Evolutionary conservation across 2,329 filamentous ascomycete genomes (phyloP), one percentile per base, ranked within the genome.

Genomic region (Trichoderma pleuroti): DNA sequence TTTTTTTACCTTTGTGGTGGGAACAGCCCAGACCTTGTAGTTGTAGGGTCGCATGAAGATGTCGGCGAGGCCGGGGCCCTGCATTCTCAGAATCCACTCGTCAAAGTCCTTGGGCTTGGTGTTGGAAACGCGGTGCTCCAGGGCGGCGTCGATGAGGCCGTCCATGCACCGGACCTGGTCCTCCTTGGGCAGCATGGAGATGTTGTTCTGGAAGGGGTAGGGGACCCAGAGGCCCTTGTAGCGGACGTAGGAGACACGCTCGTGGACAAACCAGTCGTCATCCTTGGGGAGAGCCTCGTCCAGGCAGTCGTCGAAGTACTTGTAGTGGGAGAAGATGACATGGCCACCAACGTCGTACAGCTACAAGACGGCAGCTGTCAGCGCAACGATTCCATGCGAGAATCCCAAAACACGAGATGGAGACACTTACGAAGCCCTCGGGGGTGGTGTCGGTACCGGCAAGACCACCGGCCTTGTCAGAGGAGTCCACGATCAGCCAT

Each of bases 131-230:
- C 94, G 93, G 78, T 89, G 89, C 84, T 95, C 93, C 75, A 98
- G 83, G 72, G 96, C 92, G 73, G 96, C 93, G 81, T 99, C 95
- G 76, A 99, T 98, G 86, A 99, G 90, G 74, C 95, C 95, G 76
- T 98, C 93, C 78, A 99, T 91, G 82, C 93, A 97, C 80, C 88
- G 91, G 75, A 98, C 94, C 85, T 99, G 94, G 79, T 99, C 96
- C 76, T 98, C 93, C 87, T 98, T 97, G 82, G 93, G 92, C 79
- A 99, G 85, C 91, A 98, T 95, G 78, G 96, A 97, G 81, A 99
- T 95, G 87, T 99, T 99, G 90, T 98, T 99, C 87, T 99, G 96
- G 91, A 99, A 98, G 74, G 96, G 96, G 85, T 99, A 99, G 68
- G 96, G 95, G 71, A 99, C 96, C 96, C 96, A 99, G 80, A 93